Base-by-base conservation (phyloP, 805 yeast species). In the Candida tallmaniae region DNA sequence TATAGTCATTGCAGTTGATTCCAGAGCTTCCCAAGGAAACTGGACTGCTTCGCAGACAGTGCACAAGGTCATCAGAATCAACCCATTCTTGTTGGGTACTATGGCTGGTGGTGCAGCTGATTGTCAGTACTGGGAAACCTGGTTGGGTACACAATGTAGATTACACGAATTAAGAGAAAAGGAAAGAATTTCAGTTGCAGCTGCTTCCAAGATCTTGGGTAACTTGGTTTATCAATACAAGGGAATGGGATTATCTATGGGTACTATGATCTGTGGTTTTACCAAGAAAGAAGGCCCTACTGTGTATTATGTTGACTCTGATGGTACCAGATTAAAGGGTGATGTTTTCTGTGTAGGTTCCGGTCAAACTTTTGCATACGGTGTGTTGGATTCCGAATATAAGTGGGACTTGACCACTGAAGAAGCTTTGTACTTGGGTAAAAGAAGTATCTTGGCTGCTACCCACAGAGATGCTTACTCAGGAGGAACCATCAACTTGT, bases 21-120 rank as follows among this genome's bases (percentile, higher is more conserved):
- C 97, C 27, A 79, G 98, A 62, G 98, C 98, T 39, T 84, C 97
- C 6, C 96, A 95, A 2, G 98, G 98, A 29, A 80, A 83, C 52
- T 90, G 97, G 97, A 83, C 93, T 50, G 97, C 97, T 14, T 88
- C 97, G 11, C 97, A 89, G 60, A 88, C 97, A 3, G 98, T 93
- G 44, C 90, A 90, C 64, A 93, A 93, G 63, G 98, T 93, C 36
- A 88, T 93, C 52, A 90, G 90, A 62, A 93, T 93, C 65, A 93
- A 93, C 62, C 96, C 97, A 35, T 83, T 85, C 59, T 65, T 93
- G 45, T 73, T 93, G 50, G 98, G 98, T 46, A 93, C 98, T 14
- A 80, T 93, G 96, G 98, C 98, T 22, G 98, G 98, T 65, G 97
- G 97, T 69, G 98, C 98, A 32, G 97, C 97, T 21, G 98, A 93